Evolutionary conservation across 352 stramenopile species (phyloP), one percentile per base, ranked within the genome.

Genomic region (Pythium monospermum): DNA sequence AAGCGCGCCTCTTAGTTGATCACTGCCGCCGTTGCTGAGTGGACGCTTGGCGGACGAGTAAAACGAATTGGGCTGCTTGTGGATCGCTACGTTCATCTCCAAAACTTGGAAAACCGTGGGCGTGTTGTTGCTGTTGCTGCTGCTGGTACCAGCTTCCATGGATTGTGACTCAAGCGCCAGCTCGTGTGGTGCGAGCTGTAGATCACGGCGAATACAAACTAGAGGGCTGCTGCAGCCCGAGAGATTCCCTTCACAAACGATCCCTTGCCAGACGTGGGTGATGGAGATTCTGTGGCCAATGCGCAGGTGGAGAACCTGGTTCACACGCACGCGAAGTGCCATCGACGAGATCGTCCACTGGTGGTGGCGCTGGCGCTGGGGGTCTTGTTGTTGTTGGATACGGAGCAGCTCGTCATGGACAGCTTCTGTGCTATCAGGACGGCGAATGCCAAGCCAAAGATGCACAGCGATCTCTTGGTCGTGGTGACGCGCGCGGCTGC

Each of bases 1-100:
- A 2, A 64, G 8, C 12, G 50, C 19, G 1, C 58, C 55, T 18
- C 52, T 27, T 12, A 38, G 39, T 28, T 23, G 38, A n/a, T n/a
- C n/a, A n/a, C n/a, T n/a, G 8, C 7, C 46, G 35, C 35, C 43
- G n/a, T 26, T 30, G 22, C 39, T 31, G 35, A 35, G 48, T 8
- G 32, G 38, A 2, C 36, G 45, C 16, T 54, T 64, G 2, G 13
- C n/a, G 6, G 49, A 51, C 25, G 39, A 45, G 12, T 66, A 60
- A 39, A 53, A n/a, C n/a, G n/a, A n/a, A n/a, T n/a, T 8, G 15
- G 31, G 28, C 22, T 36, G 51, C 16, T 65, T 65, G 44, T 57
- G 18, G 8, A 56, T 40, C 1, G 27, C 41, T 13, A 65, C 6
- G 0, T 26, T 30, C 23, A 65, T 16, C n/a, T 65, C 57, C 19